Evolutionary conservation across 2,329 filamentous ascomycete species (phyloP).

Genomic region (Fusarium stilboides): DNA sequence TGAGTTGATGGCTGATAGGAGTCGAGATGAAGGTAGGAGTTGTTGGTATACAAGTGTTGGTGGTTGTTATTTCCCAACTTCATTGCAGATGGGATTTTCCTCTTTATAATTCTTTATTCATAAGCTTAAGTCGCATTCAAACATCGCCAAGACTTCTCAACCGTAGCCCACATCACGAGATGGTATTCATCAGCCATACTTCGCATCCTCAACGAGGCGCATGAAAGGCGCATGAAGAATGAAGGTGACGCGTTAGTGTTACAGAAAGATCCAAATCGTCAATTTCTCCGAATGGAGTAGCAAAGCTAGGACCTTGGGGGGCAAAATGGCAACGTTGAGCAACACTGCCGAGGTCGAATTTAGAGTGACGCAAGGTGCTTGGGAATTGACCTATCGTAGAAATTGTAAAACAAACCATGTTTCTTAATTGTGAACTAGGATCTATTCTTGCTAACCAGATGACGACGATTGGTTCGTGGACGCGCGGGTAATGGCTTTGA

Average conservation of each 20-base stretch:
- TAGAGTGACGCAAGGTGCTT: constrained; percentile 1
- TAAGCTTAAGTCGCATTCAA: background rate
- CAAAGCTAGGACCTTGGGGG: constrained; percentile 13
- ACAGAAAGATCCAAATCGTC: background rate
- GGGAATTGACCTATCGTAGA: constrained; percentile 16
- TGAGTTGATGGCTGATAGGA: background rate
- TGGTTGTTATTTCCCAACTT: background rate
- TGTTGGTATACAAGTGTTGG: background rate
- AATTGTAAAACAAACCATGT: constrained; percentile 3
- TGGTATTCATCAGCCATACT: background rate
- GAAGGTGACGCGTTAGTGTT: constrained; percentile 24
- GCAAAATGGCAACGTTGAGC: constrained; percentile 17
- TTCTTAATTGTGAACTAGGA: background rate
- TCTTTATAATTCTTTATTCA: background rate
- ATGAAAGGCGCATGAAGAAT: constrained; percentile 11
- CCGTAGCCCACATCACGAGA: constrained; percentile 18
- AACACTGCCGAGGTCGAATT: constrained; percentile 15
- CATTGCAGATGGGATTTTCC: too few relatives aligned
- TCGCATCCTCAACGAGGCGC: constrained; percentile 4
- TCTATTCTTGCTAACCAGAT: background rate
- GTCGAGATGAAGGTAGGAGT: background rate
- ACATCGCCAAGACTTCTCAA: background rate
- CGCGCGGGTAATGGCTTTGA: background rate
- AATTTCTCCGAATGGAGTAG: constrained; percentile 3
- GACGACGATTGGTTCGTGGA: constrained; percentile 17